A percentile compares a stretch with the other conserved stretches of the same genome.
Evolutionary conservation across 1,139 yeast species (phyloP).

Genomic region (Geotrichum siamense): DNA sequence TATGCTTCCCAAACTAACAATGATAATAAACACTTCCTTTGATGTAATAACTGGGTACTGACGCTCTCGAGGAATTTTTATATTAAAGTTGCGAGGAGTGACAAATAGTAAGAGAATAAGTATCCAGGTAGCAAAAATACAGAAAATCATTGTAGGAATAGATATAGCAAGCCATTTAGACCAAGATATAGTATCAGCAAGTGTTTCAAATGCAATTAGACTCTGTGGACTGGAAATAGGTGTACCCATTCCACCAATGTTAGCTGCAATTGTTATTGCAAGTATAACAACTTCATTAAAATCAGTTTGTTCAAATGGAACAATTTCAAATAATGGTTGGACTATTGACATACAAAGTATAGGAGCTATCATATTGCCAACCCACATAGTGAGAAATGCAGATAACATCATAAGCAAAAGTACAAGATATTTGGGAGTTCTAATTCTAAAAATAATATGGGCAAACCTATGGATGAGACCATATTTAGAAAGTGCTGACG

Average conservation of each 20-base stretch:
- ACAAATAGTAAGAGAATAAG: constrained; percentile 63
- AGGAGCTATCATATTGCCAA: constrained; percentile 93
- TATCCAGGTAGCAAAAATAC: constrained; percentile 62
- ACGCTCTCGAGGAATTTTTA: constrained; percentile 53
- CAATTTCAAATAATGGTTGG: constrained; percentile 75
- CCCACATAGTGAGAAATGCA: constrained; percentile 86
- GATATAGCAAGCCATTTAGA: constrained; percentile 90
- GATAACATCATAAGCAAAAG: constrained; percentile 80
- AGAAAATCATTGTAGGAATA: constrained; percentile 63
- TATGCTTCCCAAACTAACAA: constrained; percentile 64
- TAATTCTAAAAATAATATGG: constrained; percentile 67
- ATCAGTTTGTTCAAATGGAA: constrained; percentile 68
- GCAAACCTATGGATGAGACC: constrained; percentile 80
- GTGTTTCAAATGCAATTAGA: constrained; percentile 76
- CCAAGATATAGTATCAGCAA: constrained; percentile 92
- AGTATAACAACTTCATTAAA: constrained; percentile 77
- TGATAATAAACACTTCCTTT: constrained; percentile 64
- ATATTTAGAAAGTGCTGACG: constrained; percentile 87
- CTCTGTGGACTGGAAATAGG: constrained; percentile 96
- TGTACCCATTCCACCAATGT: constrained; percentile 92
- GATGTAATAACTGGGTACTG: constrained; percentile 57
- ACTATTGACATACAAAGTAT: constrained; percentile 84
- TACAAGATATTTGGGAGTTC: constrained; percentile 70
- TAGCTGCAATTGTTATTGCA: constrained; percentile 87
- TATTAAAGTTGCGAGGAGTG: constrained; percentile 41